Base-by-base conservation (phyloP, 495 filamentous ascomycete species). In the Aspergillus haitiensis region DNA sequence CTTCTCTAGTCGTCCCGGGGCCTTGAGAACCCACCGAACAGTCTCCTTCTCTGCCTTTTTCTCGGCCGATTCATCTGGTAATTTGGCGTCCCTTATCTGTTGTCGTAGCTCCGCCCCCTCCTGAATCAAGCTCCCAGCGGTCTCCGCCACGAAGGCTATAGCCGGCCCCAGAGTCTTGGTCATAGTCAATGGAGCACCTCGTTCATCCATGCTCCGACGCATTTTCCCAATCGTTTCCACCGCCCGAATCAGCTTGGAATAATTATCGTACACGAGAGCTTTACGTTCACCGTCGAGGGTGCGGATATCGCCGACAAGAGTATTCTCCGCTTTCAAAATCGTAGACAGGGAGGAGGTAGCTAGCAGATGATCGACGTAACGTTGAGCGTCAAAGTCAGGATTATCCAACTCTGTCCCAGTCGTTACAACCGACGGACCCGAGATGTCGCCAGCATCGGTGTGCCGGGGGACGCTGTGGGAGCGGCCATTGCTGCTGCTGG, bases 191-290 rank as follows among this genome's bases (percentile, higher is more conserved):
- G 76, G 77, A 18, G 76, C 71, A 5, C 74, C 80, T 0, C 75
- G 68, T 18, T 78, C 73, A 63, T 77, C 76, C 78, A 74, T 77
- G 78, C 84, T 78, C 55, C 66, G 68, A 13, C 76, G 68, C 77
- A 80, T 79, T 70, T 86, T 88, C 27, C 90, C 83, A 68, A 98
- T 98, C 11, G 93, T 98, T 71, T 96, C 92, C 12, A 95, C 97
- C 13, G 94, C 94, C 15, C 85, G 83, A 61, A 98, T 97, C 66
- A 98, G 76, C 77, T 97, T 98, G 61, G 86, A 90, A 72, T 97
- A 98, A 71, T 98, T 98, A 72, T 98, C 94, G 71, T 98, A 98
- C 5, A 98, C 94, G 42, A 98, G 78, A 21, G 94, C 92, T 73
- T 98, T 98, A 67, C 91, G 86, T 78, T 98, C 94, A 18, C 93